A percentile compares a stretch with the other conserved stretches of the same genome.
These are phyloP conservation scores for Steccherinum ochraceum DNA, from an alignment of 768 basidiomycete species.

Conservation along the genomic window DNA sequence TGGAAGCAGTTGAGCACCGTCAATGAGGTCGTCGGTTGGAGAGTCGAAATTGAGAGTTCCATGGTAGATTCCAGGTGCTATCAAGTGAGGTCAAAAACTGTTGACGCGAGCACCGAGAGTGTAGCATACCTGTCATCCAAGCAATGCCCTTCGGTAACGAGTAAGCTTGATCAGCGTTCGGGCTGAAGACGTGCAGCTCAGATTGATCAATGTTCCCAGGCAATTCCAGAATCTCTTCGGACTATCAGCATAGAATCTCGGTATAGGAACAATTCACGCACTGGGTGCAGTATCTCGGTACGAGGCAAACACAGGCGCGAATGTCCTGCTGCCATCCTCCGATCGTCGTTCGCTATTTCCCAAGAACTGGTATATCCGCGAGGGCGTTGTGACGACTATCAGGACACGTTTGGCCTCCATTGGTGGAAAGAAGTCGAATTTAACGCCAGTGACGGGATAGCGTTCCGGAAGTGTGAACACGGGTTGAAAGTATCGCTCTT, in stretches of 20 bases:
- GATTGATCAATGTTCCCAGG: conserved; percentile 73
- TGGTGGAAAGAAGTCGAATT: conserved; percentile 70
- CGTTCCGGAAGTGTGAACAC: conserved; percentile 77
- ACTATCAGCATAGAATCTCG: conserved; percentile 15
- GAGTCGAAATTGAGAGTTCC: conserved; percentile 68
- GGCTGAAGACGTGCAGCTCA: conserved; percentile 75
- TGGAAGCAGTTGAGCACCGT: conserved; percentile 71
- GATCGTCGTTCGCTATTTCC: conserved; percentile 59
- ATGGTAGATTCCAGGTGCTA: conserved; percentile 87
- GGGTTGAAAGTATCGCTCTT: conserved; percentile 69
- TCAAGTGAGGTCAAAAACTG: conserved; percentile 2
- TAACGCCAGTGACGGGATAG: conserved; percentile 79
- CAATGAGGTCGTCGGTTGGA: conserved; percentile 67
- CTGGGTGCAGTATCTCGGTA: conserved; percentile 80
- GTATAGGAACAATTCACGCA: conserved; percentile 30
- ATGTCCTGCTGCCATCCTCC: conserved; percentile 74
- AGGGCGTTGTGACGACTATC: conserved; percentile 78
- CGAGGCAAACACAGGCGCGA: conserved; percentile 63
- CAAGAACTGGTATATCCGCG: conserved; percentile 86
- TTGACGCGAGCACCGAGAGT: neutral
- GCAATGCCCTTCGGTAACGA: conserved; percentile 72
- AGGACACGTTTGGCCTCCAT: conserved; percentile 56
- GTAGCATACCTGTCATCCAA: conserved; percentile 82
- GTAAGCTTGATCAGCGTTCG: conserved; percentile 60
- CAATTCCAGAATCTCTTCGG: conserved; percentile 81